A percentile compares a stretch with the other conserved stretches of the same genome.
Evolutionary conservation across 2,329 filamentous ascomycete genomes (phyloP).

Genomic region (Alternaria sp.): DNA sequence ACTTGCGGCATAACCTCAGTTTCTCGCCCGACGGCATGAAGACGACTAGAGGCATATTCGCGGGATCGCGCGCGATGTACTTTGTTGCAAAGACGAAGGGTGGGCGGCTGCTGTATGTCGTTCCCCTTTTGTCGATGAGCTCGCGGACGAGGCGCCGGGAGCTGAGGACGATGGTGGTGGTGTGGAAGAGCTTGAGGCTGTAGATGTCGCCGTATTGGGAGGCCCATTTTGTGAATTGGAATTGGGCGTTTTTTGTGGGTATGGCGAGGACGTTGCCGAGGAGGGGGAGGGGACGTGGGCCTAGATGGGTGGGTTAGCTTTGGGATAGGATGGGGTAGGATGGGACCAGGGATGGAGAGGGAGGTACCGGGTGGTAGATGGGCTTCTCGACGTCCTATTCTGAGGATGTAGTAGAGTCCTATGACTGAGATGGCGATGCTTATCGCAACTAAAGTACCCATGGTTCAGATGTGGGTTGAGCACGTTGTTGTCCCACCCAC

Average conservation of each 20-base stretch:
- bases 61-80: constrained; percentile 52
- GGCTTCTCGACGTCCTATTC: background rate
- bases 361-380: background rate
- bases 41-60: constrained; percentile 51
- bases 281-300: constrained; percentile 8
- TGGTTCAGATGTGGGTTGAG: background rate
- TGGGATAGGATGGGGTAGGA: background rate
- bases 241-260: constrained; percentile 3
- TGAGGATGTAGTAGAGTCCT: background rate
- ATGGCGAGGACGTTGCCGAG: constrained; percentile 9
- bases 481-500: background rate
- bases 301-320: background rate
- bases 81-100: constrained; percentile 19
- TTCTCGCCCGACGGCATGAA: constrained; percentile 55
- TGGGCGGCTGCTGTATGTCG: constrained; percentile 9
- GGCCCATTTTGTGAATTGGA: constrained; percentile 32
- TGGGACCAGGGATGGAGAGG: background rate
- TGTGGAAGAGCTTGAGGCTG: constrained; percentile 9
- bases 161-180: constrained; percentile 10
- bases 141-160: constrained; percentile 6
- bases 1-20: constrained; percentile 56
- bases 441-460: background rate
- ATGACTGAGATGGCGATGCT: background rate
- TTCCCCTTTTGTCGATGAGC: constrained; percentile 10
- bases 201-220: constrained; percentile 15